Evolutionary conservation across 352 stramenopile genomes (phyloP), one percentile per base, ranked within the genome.

Genomic region (Phytophthora nicotianae): DNA sequence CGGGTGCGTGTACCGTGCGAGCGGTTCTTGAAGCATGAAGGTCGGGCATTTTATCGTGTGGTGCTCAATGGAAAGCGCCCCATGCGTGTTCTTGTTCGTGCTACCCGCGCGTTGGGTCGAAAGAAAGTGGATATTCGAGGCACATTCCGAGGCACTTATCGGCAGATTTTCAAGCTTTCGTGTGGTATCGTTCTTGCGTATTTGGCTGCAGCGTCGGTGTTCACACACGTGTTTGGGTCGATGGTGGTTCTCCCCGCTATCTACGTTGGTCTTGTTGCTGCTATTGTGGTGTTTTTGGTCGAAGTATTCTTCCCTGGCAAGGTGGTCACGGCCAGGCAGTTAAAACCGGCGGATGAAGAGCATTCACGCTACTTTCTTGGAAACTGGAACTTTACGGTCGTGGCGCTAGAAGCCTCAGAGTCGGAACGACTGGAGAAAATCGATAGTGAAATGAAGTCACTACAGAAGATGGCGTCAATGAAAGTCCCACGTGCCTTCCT

Each of bases 131-230:
- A 74, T 17, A 57, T 93, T 17, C 62, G 75, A n/a, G 66, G 79
- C 42, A 88, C 81, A 8, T 62, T 90, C 8, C 68, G 69, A 4
- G 69, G 78, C 4, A 89, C 80, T 1, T 90, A 90, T 57, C 70
- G 76, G 23, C 78, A 91, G 40, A 75, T 91, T 24, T 72, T 77
- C 41, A 85, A 86, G 63, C 70, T 91, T 35, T 91, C 76, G 32
- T 75, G 72, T 11, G 67, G 74, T 35, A 79, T 93, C 16, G 65
- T 88, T 11, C 38, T 90, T 17, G 74, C 70, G n/a, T 88, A 85
- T 47, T 73, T 83, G 5, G 62, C 46, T 32, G 77, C 53, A 4
- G 74, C 77, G 23, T 87, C 72, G 21, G 64, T 85, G 16, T 74
- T 84, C 24, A 89, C 68, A 24, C 77, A 80, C 32, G 45, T 90